Conservation (phyloP, 345 rosid genomes). For the rapeseed (Brassica napus) region DNA sequence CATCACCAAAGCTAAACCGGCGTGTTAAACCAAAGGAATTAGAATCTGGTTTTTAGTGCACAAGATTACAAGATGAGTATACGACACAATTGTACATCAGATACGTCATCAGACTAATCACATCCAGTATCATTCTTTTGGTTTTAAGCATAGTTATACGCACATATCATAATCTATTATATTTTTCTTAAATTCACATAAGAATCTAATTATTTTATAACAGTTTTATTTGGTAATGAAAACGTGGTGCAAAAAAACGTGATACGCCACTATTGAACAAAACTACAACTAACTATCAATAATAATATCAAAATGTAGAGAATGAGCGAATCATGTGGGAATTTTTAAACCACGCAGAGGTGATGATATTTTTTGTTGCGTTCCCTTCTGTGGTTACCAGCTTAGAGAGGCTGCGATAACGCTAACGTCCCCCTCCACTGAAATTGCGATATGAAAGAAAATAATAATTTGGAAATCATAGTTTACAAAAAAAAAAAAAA, state of each 20-base stretch:
- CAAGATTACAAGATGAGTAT: background rate
- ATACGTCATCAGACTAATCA: background rate
- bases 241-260: background rate
- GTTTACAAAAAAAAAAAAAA: no score
- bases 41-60: background rate
- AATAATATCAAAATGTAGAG: background rate
- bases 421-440: conserved; percentile 18
- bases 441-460: background rate
- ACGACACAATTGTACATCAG: background rate
- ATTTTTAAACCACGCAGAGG: background rate
- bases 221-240: background rate
- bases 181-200: background rate
- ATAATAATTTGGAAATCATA: background rate
- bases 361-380: conserved; percentile 10
- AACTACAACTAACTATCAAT: background rate
- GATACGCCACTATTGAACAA: background rate
- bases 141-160: background rate
- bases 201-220: background rate
- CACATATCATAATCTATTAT: background rate
- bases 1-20: background rate
- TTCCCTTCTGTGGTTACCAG: conserved; percentile 26
- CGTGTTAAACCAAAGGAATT: background rate
- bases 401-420: conserved; percentile 11
- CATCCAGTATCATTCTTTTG: background rate
- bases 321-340: conserved; percentile 2